Conservation (phyloP, 352 stramenopile species). For the Globisporangium carolinianum region DNA sequence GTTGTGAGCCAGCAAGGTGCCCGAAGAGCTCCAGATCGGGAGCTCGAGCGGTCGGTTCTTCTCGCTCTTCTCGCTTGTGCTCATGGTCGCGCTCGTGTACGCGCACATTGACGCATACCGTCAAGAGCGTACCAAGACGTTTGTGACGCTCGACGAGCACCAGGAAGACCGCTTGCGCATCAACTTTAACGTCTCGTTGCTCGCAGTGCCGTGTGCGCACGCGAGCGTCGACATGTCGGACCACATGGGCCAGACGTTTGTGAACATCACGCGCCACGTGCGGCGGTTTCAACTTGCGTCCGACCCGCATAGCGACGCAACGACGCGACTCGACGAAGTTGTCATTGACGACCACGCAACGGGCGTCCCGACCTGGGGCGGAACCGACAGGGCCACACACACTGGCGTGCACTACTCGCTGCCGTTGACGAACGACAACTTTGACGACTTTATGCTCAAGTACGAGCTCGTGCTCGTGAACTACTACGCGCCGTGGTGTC, state of each 20-base stretch:
- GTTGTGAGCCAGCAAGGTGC: slow-evolving; percentile 38
- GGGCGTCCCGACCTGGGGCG: slow-evolving; percentile 58
- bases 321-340: slow-evolving; percentile 57
- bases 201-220: slow-evolving; percentile 60
- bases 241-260: slow-evolving; percentile 69
- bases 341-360: slow-evolving; percentile 62
- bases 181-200: slow-evolving; percentile 82
- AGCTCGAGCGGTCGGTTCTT: slow-evolving; percentile 56
- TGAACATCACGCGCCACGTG: slow-evolving; percentile 78
- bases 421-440: slow-evolving; percentile 54
- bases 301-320: slow-evolving; percentile 16
- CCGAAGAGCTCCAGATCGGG: slow-evolving; percentile 66
- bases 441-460: slow-evolving; percentile 76
- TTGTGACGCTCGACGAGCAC: slow-evolving; percentile 64
- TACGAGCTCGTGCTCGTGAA: slow-evolving; percentile 84
- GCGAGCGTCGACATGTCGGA: slow-evolving; percentile 76
- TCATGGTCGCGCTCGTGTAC: slow-evolving; percentile 46
- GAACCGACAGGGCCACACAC: slow-evolving; percentile 38
- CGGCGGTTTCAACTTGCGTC: slow-evolving; percentile 59
- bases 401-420: slow-evolving; percentile 65
- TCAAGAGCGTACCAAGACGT: slow-evolving; percentile 36
- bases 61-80: slow-evolving; percentile 52
- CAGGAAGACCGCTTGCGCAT: slow-evolving; percentile 78
- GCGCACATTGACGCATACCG: slow-evolving; percentile 53
- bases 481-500: slow-evolving; percentile 81